Percentiles rank a stretch among this genome's conserved stretches.
Conservation (phyloP, 2,329 filamentous ascomycete genomes). For the Penicillium sclerotigenum region DNA sequence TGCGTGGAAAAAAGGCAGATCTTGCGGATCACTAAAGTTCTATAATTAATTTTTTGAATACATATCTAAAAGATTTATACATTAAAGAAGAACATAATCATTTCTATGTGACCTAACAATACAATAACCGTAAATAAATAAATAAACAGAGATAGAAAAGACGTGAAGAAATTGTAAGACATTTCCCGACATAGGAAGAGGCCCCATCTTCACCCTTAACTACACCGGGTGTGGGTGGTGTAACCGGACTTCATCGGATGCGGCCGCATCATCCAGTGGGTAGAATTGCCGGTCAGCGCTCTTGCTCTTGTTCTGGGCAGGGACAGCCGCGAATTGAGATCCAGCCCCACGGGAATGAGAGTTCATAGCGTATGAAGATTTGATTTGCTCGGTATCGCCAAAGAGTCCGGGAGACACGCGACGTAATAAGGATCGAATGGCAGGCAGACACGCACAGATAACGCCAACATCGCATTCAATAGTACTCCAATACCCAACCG, state of each 20-base stretch:
- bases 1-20: neutral
- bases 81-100: neutral
- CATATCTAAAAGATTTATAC: neutral
- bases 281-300: slow-evolving; percentile 18
- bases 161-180: neutral
- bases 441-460: slow-evolving; percentile 32
- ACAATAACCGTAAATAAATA: neutral
- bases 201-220: neutral
- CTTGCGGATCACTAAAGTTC: neutral
- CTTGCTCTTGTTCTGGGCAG: slow-evolving; percentile 20
- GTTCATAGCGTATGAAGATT: slow-evolving; percentile 14
- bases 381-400: slow-evolving; percentile 28
- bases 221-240: slow-evolving; percentile 3
- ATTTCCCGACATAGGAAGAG: neutral
- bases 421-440: slow-evolving; percentile 39
- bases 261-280: slow-evolving; percentile 20
- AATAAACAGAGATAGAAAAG: neutral
- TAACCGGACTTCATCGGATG: slow-evolving; percentile 19
- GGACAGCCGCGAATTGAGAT: slow-evolving; percentile 16
- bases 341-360: slow-evolving; percentile 11
- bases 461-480: slow-evolving; percentile 32
- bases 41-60: neutral
- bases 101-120: too few species aligned
- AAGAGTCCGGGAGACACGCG: slow-evolving; percentile 37
- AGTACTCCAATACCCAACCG: slow-evolving; percentile 31